A percentile compares a stretch with the other conserved stretches of the same genome.
These are phyloP conservation scores for Lolium multiflorum DNA, from an alignment of 176 grass and related monocot genomes.

Conservation along the genomic window DNA sequence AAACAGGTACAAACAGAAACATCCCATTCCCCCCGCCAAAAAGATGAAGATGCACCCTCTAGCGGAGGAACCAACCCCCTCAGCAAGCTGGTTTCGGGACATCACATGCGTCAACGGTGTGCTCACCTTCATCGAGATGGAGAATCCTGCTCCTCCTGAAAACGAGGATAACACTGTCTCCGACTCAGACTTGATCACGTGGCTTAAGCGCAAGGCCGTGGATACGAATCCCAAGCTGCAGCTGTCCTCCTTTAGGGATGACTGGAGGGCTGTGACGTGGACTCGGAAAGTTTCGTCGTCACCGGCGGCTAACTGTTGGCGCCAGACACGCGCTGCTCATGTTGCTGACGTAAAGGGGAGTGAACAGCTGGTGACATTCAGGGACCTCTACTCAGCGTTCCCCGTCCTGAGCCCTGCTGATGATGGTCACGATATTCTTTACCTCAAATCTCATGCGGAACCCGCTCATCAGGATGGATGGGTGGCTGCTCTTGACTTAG, in stretches of 20 bases:
- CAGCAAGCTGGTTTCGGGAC: not conserved
- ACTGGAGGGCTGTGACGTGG: slow-evolving; percentile 12
- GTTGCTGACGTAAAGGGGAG: not conserved
- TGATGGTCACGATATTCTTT: not conserved
- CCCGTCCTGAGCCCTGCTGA: not conserved
- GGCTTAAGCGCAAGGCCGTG: not conserved
- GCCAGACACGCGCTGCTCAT: not conserved
- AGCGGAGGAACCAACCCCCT: not conserved
- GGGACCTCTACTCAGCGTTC: not conserved
- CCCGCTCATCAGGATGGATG: not conserved
- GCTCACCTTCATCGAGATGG: slow-evolving; percentile 9
- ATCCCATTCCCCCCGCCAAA: not conserved
- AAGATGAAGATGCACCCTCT: not conserved
- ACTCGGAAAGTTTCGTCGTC: not conserved
- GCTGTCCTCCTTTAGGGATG: not conserved
- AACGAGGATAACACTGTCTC: not conserved
- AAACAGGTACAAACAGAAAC: not conserved
- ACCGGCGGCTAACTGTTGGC: not conserved
- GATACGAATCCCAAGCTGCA: not conserved
- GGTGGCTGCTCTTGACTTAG: not conserved
- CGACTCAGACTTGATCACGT: slow-evolving; percentile 12
- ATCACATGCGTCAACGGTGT: not conserved
- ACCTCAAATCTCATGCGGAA: not conserved
- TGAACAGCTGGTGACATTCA: not conserved
- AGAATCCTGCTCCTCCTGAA: not conserved